Evolutionary conservation across 768 basidiomycete species (phyloP), one percentile per base, ranked within the genome.

Genomic region (Auricularia auricula-judae): DNA sequence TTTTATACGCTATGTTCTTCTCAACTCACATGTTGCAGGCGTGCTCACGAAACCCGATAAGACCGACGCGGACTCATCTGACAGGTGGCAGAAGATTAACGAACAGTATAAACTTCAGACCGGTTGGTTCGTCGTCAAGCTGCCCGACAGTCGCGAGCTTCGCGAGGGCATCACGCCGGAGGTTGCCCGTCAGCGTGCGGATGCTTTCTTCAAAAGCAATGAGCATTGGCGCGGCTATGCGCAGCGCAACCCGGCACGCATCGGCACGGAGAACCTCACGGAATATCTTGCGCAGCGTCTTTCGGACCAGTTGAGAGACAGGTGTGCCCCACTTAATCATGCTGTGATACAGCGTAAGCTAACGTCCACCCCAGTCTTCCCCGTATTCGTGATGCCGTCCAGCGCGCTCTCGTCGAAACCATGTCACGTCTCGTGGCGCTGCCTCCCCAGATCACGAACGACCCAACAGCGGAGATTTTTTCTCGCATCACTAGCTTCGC

Each of bases 1-100:
- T 21, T 47, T 58, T 64, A 18, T 14, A 33, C 56, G 4, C 29
- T 21, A 21, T 43, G 39, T 36, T 21, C 47, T 29, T n/a, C 47
- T 36, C 29, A 39, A 21, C 36, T 3, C 5, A 11, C 42, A 34
- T 7, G 39, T 14, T 44, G 4, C 65, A 88, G 88, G 87, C 59
- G 86, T 89, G 18, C 77, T 89, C 21, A 91, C 88, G 0, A 90
- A 91, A 67, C 86, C 87, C 0, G 88, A 88, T 67, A 82, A 85
- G 7, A 87, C 86, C 64, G 81, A 81, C 0, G 61, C 70, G 1
- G 84, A 83, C 0, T 83, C 85, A 36, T 83, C 85, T 62, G 72
- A 72, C 0, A 72, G 68, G 1, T 90, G 88, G 89, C 65, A 88
- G 42, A 63, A 42, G 8, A 12, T 23, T 56, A 59, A 62, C 11